Conservation (phyloP, 2,329 filamentous ascomycete genomes). For the Biscogniauxia marginata region DNA sequence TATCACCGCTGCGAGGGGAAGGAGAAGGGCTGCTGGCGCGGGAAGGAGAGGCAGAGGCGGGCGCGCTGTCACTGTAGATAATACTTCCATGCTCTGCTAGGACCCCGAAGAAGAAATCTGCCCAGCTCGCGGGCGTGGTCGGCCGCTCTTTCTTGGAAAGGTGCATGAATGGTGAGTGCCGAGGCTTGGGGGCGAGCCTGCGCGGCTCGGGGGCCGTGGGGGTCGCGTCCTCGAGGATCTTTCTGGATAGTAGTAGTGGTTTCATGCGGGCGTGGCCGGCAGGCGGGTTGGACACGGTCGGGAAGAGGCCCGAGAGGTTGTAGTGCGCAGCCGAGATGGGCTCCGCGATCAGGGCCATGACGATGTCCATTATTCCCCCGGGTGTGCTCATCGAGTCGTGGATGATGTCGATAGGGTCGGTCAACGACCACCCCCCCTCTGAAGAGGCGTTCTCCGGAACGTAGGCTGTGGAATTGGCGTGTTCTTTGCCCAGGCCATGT, state of each 20-base stretch:
- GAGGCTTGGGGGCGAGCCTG: no score
- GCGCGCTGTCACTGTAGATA: no score
- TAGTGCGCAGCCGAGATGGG: not conserved
- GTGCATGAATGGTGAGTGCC: not conserved
- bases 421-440: not conserved
- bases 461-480: not conserved
- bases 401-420: not conserved
- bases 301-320: not conserved
- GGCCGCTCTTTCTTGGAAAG: not conserved
- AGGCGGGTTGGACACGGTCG: not conserved
- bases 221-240: not conserved
- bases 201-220: not conserved
- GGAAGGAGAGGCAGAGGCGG: no score
- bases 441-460: not conserved
- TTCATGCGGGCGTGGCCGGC: not conserved
- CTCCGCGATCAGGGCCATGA: not conserved
- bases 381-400: not conserved
- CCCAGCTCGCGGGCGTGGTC: not conserved
- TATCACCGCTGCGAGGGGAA: no score
- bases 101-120: no score
- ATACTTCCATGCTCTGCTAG: no score
- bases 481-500: not conserved
- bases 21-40: no score
- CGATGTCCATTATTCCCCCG: not conserved
- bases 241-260: not conserved